phyloP scores from a whole-genome alignment of 495 filamentous ascomycete genomes.

The Xylaria sp. region DNA sequence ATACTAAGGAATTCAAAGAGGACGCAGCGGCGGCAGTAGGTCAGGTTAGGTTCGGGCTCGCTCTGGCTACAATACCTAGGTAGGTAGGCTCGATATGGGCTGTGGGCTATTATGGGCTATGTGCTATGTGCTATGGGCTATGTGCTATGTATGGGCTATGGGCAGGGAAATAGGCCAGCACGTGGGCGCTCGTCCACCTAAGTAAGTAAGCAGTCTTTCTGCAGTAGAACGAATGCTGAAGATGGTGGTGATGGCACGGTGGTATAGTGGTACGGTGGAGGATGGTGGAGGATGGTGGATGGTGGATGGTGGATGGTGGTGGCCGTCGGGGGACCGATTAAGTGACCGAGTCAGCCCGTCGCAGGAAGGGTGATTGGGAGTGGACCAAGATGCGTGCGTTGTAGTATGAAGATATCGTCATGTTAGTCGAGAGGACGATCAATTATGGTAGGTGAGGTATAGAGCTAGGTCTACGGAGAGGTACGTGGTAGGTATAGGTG shows the following conservation, averaged over 20 bases:
- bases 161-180: background rate
- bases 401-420: slow-evolving; percentile 29
- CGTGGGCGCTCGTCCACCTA: background rate
- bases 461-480: background rate
- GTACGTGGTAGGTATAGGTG: too few species aligned
- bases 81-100: background rate
- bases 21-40: background rate
- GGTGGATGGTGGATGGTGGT: background rate
- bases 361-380: slow-evolving; percentile 17
- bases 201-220: background rate
- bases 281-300: background rate
- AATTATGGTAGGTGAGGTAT: background rate
- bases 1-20: slow-evolving; percentile 5
- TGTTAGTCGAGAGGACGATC: slow-evolving; percentile 9
- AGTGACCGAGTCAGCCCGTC: slow-evolving; percentile 29
- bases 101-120: too few species aligned
- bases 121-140: too few species aligned
- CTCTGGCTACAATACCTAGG: background rate
- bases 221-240: slow-evolving; percentile 1
- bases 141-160: too few species aligned
- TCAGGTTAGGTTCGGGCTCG: background rate
- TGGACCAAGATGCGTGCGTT: slow-evolving; percentile 17
- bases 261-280: too few species aligned
- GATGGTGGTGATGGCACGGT: background rate
- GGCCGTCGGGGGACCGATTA: slow-evolving; percentile 1